These are phyloP conservation scores for Triticum turgidum DNA, from an alignment of 176 grass and related monocot species.

Conservation along the genomic window DNA sequence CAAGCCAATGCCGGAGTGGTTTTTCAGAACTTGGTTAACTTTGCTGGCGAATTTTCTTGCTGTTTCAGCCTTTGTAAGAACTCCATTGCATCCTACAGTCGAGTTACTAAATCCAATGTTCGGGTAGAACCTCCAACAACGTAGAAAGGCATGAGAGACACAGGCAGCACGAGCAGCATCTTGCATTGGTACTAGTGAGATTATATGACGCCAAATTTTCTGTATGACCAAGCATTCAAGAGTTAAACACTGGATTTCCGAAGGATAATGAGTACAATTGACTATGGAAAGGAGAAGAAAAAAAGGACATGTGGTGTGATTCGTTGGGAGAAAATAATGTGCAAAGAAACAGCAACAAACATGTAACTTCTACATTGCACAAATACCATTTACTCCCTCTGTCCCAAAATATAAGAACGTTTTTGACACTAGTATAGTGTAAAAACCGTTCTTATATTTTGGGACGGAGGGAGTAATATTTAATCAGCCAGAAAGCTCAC, in stretches of 20 bases:
- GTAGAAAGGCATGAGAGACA: neutral
- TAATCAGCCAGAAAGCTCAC: neutral
- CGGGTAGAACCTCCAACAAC: neutral
- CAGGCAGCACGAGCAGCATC: conserved; percentile 15
- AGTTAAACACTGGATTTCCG: neutral
- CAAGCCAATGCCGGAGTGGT: neutral
- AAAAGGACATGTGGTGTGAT: neutral
- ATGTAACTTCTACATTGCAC: neutral
- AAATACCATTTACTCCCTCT: neutral
- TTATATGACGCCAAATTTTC: conserved; percentile 2
- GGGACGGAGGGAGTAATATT: neutral
- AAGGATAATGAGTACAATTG: neutral
- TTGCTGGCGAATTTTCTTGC: neutral
- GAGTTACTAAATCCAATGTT: neutral
- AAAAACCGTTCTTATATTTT: too few relatives aligned
- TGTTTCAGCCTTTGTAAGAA: neutral
- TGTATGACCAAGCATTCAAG: neutral
- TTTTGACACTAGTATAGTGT: too few relatives aligned
- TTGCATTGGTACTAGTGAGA: neutral
- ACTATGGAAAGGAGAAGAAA: neutral
- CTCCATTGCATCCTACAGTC: neutral
- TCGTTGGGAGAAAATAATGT: neutral
- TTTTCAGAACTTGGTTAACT: conserved; percentile 3
- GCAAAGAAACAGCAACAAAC: neutral
- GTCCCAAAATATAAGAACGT: too few relatives aligned